phyloP scores from a whole-genome alignment of 345 rosid species.

The Aurinia saxatilis region DNA sequence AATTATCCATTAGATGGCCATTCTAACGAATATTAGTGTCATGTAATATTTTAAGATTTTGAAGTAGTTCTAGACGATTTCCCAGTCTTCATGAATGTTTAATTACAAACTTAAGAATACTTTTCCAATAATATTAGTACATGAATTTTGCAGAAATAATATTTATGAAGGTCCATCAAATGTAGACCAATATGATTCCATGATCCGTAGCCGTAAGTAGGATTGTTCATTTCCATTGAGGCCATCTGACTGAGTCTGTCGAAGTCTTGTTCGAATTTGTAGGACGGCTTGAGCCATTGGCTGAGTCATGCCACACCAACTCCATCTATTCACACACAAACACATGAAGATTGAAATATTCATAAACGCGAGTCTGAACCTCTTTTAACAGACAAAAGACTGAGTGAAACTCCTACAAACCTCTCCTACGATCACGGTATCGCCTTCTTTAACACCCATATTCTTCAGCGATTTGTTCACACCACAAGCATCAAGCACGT shows the following conservation, averaged over 20 bases:
- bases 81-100: no score
- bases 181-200: background rate
- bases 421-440: conserved; percentile 84
- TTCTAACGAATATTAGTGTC: no score
- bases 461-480: conserved; percentile 63
- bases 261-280: conserved; percentile 42
- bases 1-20: no score
- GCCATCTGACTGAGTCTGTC: conserved; percentile 61
- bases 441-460: conserved; percentile 91
- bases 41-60: no score
- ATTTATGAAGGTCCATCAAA: no score
- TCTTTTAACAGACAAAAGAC: background rate
- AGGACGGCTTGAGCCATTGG: conserved; percentile 42
- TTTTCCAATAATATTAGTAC: no score
- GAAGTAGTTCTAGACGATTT: no score
- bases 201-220: background rate
- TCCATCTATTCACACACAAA: conserved; percentile 57
- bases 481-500: conserved; percentile 90
- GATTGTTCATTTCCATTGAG: conserved; percentile 47
- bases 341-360: background rate
- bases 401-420: conserved; percentile 34
- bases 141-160: no score
- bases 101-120: no score
- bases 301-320: conserved; percentile 78
- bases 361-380: background rate